Base-by-base conservation (phyloP, 805 yeast species). In the Spencermartinsiella europaea region DNA sequence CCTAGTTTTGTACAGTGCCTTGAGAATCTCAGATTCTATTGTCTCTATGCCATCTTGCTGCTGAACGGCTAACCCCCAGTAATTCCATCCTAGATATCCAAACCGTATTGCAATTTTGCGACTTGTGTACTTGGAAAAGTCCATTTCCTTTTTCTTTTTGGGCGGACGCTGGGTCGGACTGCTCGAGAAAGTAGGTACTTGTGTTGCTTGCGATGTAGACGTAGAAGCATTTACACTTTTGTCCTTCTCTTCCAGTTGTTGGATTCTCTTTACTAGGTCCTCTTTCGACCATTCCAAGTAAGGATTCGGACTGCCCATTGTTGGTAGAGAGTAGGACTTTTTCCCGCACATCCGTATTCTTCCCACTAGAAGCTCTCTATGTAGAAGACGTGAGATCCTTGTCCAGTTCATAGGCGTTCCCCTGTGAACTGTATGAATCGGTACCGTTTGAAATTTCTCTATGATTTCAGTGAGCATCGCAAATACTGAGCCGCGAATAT, bases 81-180 rank as follows among this genome's bases (percentile, higher is more conserved):
- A 93, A 59, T 84, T 77, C 97, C 97, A 91, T 1, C 99, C 99
- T 41, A 65, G 51, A 63, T 93, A 93, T 0, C 96, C 84, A 67
- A 93, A 93, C 51, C 77, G 71, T 25, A 93, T 59, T 0, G 95
- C 98, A 12, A 93, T 75, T 50, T 77, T 78, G 46, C 99, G 70
- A 1, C 79, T 78, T 8, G 70, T 53, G 57, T 77, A 77, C 51
- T 79, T 81, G 14, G 79, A 67, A 54, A 84, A 85, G 56, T 86
- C 91, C 61, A 89, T 79, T 19, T 56, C 63, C 62, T 69, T 77
- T 63, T 56, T 63, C 54, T 60, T 67, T 45, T 61, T 68, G 50
- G 52, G 50, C 34, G 52, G 43, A 8, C 37, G 44, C 35, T 35
- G 44, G n/a, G n/a, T n/a, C n/a, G n/a, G n/a, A n/a, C n/a, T n/a